A percentile compares a stretch with the other conserved stretches of the same genome.
These are phyloP conservation scores for Neurospora sp. DNA, from an alignment of 495 filamentous ascomycete species.

Conservation along the genomic window DNA sequence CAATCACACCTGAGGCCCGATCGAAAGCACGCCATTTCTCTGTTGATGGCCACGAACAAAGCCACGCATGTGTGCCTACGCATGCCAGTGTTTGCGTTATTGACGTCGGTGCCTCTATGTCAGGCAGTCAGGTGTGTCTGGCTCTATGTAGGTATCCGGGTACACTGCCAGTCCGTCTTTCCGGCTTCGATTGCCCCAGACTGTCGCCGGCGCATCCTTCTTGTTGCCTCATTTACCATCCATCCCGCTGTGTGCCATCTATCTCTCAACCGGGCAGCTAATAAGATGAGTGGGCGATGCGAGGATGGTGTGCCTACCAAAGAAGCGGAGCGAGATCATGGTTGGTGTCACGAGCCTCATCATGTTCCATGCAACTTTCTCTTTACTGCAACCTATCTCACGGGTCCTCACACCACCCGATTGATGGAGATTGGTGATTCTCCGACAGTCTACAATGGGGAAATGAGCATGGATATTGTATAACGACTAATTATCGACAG, in stretches of 20 bases:
- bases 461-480: background rate
- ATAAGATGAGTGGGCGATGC: background rate
- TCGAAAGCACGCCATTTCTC: background rate
- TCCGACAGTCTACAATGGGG: background rate
- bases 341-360: background rate
- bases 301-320: background rate
- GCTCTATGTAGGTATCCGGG: background rate
- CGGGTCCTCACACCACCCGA: background rate
- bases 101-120: background rate
- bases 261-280: background rate
- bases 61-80: background rate
- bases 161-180: background rate
- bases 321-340: background rate
- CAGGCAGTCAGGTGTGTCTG: background rate
- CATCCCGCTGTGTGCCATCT: background rate
- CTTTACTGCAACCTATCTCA: background rate
- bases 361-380: background rate
- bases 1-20: background rate
- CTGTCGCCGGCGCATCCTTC: background rate
- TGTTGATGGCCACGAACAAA: background rate
- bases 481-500: background rate
- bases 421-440: background rate
- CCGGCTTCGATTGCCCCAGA: background rate
- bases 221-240: background rate
- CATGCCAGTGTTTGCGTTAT: background rate